Percentiles rank a stretch among this genome's conserved stretches.
phyloP scores from a whole-genome alignment of 495 filamentous ascomycete genomes.

The Paragyromitra xinjiangensis region DNA sequence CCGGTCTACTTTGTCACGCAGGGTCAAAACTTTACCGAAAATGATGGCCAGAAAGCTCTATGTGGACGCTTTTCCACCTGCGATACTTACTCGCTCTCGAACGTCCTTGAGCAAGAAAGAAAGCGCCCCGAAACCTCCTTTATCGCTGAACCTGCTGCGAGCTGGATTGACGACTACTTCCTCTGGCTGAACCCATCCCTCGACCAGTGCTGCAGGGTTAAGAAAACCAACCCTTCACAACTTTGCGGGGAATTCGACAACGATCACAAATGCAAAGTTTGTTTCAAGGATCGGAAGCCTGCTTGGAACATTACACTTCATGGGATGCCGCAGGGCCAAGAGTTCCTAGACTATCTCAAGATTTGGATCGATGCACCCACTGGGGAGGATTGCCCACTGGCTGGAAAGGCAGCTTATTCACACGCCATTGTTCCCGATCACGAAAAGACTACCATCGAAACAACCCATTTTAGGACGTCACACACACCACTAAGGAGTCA shows the following conservation, averaged over 20 bases:
- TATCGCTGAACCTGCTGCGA: constrained; percentile 88
- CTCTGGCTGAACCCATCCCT: constrained; percentile 90
- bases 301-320: constrained; percentile 85
- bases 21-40: constrained; percentile 77
- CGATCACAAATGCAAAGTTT: constrained; percentile 64
- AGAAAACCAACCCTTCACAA: constrained; percentile 49
- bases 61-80: constrained; percentile 93
- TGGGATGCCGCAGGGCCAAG: constrained; percentile 90
- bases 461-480: constrained; percentile 89
- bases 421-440: constrained; percentile 82
- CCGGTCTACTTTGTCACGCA: constrained; percentile 95
- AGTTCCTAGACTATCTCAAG: constrained; percentile 84
- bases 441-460: constrained; percentile 69
- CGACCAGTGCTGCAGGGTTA: constrained; percentile 75
- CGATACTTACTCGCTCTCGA: constrained; percentile 80
- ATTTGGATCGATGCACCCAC: constrained; percentile 86
- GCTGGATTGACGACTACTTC: constrained; percentile 97
- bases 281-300: constrained; percentile 78
- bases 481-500: constrained; percentile 87
- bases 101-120: constrained; percentile 88
- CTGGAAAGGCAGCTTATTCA: constrained; percentile 85
- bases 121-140: constrained; percentile 91
- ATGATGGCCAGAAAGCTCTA: constrained; percentile 78
- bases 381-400: constrained; percentile 81
- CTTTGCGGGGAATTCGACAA: constrained; percentile 63